Conservation (phyloP, 352 stramenopile species). For the Globisporangium carolinianum region DNA sequence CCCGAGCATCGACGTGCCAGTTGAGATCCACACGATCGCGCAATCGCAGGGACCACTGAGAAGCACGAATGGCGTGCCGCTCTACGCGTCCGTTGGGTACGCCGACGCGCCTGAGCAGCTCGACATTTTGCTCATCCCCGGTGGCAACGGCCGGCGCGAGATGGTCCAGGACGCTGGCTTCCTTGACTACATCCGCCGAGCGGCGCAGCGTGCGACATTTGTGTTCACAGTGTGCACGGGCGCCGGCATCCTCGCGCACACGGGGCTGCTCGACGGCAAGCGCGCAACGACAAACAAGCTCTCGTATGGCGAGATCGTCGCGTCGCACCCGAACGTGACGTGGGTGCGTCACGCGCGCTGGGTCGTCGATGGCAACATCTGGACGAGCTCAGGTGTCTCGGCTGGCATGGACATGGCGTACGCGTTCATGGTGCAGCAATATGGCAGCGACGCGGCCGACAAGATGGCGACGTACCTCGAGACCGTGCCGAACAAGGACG, state of each 20-base stretch:
- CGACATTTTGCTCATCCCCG: conserved; percentile 17
- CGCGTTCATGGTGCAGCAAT: conserved; percentile 14
- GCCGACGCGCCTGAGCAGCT: conserved; percentile 15
- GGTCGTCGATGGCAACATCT: conserved; percentile 33
- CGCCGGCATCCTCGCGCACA: conserved; percentile 17
- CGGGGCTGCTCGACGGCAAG: conserved; percentile 21
- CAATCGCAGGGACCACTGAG: conserved; percentile 24
- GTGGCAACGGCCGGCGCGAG: conserved; percentile 7
- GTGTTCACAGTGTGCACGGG: conserved; percentile 24
- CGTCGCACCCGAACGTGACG: conserved; percentile 9
- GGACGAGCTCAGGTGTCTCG: conserved; percentile 24
- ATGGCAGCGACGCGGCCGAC: conserved; percentile 11
- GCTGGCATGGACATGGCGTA: conserved; percentile 33
- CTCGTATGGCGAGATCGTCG: conserved; percentile 14
- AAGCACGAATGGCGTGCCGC: conserved; percentile 22
- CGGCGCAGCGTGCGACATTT: conserved; percentile 5
- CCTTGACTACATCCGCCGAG: conserved; percentile 12
- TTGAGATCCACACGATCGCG: conserved; percentile 50
- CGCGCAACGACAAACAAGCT: conserved; percentile 25
- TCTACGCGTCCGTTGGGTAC: conserved; percentile 20
- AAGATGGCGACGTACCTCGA: conserved; percentile 15
- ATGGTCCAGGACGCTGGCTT: conserved; percentile 14
- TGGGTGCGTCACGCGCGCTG: conserved; percentile 25
- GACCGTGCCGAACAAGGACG: conserved; percentile 16
- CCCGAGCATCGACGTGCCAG: conserved; percentile 26